phyloP scores from a whole-genome alignment of 768 basidiomycete genomes.

The Rhizopogon salebrosus region DNA sequence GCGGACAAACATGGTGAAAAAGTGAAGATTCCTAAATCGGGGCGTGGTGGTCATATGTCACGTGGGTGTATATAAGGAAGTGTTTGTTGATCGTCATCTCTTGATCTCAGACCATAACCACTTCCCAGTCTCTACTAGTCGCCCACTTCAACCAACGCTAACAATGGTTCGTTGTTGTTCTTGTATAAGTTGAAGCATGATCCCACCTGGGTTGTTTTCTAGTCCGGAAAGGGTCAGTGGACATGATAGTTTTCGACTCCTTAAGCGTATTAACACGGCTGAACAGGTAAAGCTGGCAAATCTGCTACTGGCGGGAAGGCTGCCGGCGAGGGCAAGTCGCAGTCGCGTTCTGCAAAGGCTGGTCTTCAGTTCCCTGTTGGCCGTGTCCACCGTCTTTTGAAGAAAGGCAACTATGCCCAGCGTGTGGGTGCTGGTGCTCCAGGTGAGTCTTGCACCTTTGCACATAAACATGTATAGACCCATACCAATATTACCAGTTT shows the following conservation, averaged over 20 bases:
- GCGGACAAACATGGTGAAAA: slow-evolving; percentile 13
- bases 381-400: slow-evolving; percentile 87
- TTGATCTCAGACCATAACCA: slow-evolving; percentile 26
- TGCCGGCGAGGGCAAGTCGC: slow-evolving; percentile 45
- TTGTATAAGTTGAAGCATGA: background rate
- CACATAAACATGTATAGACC: background rate
- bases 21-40: slow-evolving; percentile 13
- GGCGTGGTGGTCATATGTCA: slow-evolving; percentile 16
- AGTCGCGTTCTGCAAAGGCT: slow-evolving; percentile 69
- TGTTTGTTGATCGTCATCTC: slow-evolving; percentile 27
- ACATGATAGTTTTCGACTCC: background rate
- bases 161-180: slow-evolving; percentile 20
- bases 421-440: slow-evolving; percentile 89
- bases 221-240: slow-evolving; percentile 29
- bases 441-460: slow-evolving; percentile 35
- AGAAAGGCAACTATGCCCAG: slow-evolving; percentile 84
- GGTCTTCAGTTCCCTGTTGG: slow-evolving; percentile 86
- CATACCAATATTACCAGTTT: slow-evolving; percentile 42
- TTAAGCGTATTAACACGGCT: slow-evolving; percentile 5
- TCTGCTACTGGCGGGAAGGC: slow-evolving; percentile 45
- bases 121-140: background rate
- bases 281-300: slow-evolving; percentile 44
- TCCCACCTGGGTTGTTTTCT: slow-evolving; percentile 1
- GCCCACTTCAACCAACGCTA: slow-evolving; percentile 8
- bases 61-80: slow-evolving; percentile 30